Evolutionary conservation across 805 yeast species (phyloP), one percentile per base, ranked within the genome.

Genomic region (Candida sanyiensis): DNA sequence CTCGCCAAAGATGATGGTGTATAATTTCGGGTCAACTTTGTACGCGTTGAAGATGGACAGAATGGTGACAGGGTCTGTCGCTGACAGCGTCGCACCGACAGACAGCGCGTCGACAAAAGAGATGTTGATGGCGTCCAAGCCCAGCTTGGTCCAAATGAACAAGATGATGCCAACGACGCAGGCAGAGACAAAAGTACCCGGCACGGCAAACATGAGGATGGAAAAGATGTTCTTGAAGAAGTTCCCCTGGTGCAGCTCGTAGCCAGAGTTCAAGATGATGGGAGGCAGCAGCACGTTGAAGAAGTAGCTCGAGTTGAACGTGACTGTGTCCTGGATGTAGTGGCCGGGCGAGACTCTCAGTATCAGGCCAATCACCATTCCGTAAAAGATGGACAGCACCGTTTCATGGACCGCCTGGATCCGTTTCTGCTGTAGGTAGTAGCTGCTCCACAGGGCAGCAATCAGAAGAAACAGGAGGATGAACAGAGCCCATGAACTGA

Each of bases 381-480:
- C 99, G 52, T 90, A 88, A 58, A 93, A 88, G 43, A 93, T 93
- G 2, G 97, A 87, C 32, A 94, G 66, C 28, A 93, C 97, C 0
- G 98, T 93, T 64, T 93, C 99, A 62, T 93, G 99, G n/a, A 93
- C 77, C 4, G 96, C 95, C 61, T 86, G 89, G 52, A 93, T 90
- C 48, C 93, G 73, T 51, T 86, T 75, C 53, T 87, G 96, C 55
- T 90, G 96, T 35, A 93, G 68, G 57, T 84, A 90, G 62, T 90
- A 93, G 22, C 95, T 82, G 4, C 96, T 86, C 97, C 97, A 93
- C 37, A 93, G 66, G 0, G 98, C 96, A 7, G 89, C 74, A 42
- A 90, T 83, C 33, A 93, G 66, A 32, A 93, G 67, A 41, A 83
- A 76, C 35, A 93, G 59, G 46, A 93, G 69, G 43, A 93, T 94